These are phyloP conservation scores for Stephanodiscus minutulus DNA, from an alignment of 108 stramenopile species.

Conservation along the genomic window DNA sequence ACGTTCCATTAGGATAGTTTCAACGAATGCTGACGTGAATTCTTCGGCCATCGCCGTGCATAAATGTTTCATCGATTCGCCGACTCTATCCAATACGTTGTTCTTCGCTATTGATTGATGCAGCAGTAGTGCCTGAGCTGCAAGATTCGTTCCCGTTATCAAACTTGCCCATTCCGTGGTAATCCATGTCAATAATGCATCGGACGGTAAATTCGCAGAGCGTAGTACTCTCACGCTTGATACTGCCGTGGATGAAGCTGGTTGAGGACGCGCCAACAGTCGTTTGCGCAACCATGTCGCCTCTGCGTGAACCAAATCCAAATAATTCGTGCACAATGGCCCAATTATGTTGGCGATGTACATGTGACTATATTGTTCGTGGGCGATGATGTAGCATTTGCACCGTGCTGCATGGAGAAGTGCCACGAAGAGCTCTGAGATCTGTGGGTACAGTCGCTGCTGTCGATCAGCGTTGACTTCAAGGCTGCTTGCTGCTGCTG, in stretches of 20 bases:
- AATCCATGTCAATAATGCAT: slow-evolving; percentile 44
- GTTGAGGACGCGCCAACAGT: slow-evolving; percentile 23
- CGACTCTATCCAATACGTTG: slow-evolving; percentile 58
- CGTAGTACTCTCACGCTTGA: slow-evolving; percentile 19
- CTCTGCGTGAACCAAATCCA: slow-evolving; percentile 72
- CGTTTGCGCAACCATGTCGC: slow-evolving; percentile 55
- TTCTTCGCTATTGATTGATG: slow-evolving; percentile 8
- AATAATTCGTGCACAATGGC: slow-evolving; percentile 66
- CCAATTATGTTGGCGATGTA: slow-evolving; percentile 68
- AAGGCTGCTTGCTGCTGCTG: slow-evolving; percentile 23
- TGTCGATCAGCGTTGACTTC: slow-evolving; percentile 1
- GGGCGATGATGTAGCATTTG: slow-evolving; percentile 60
- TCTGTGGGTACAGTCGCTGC: slow-evolving; percentile 46
- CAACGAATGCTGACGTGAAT: slow-evolving; percentile 62
- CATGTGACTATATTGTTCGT: slow-evolving; percentile 31
- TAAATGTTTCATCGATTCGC: slow-evolving; percentile 61
- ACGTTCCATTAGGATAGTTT: slow-evolving; percentile 72
- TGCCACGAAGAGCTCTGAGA: slow-evolving; percentile 72
- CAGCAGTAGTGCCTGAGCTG: slow-evolving; percentile 37
- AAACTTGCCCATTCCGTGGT: slow-evolving; percentile 70
- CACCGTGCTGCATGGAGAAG: slow-evolving; percentile 64
- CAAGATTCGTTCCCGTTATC: slow-evolving; percentile 70
- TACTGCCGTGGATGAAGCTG: neutral
- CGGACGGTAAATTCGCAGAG: slow-evolving; percentile 21
- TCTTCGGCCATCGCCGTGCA: slow-evolving; percentile 72